These are phyloP conservation scores for Staphylotrichum tortipilum DNA, from an alignment of 495 filamentous ascomycete species.

Conservation along the genomic window DNA sequence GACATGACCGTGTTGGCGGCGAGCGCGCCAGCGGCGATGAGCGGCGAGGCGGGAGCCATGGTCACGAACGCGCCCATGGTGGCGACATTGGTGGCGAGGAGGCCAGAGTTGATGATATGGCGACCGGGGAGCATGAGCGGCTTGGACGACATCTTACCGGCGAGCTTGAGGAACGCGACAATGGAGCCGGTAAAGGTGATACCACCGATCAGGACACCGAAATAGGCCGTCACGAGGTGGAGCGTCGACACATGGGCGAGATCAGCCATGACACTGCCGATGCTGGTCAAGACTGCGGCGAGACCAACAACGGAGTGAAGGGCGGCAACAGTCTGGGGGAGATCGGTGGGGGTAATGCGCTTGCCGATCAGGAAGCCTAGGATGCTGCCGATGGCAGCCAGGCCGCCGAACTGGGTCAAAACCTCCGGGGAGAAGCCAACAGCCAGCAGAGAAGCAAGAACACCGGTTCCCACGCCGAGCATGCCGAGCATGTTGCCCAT, in stretches of 20 bases:
- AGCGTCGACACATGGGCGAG: conserved; percentile 57
- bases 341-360: conserved; percentile 68
- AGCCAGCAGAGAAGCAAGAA: conserved; percentile 65
- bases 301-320: conserved; percentile 77
- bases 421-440: conserved; percentile 69
- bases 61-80: conserved; percentile 74
- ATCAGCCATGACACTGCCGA: conserved; percentile 68
- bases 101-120: conserved; percentile 59
- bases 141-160: conserved; percentile 65
- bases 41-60: conserved; percentile 62
- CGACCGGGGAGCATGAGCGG: conserved; percentile 59
- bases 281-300: conserved; percentile 71
- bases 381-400: conserved; percentile 60
- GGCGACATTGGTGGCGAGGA: conserved; percentile 62
- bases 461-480: conserved; percentile 66
- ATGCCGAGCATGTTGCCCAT: conserved; percentile 76
- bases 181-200: conserved; percentile 79
- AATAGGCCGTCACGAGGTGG: conserved; percentile 69
- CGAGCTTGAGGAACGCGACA: conserved; percentile 72
- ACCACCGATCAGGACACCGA: conserved; percentile 72
- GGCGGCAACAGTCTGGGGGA: conserved; percentile 74
- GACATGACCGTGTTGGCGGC: conserved; percentile 64
- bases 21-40: conserved; percentile 64
- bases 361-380: conserved; percentile 63
- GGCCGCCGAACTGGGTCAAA: conserved; percentile 59